Percentiles rank a stretch among this genome's conserved stretches.
phyloP scores from a whole-genome alignment of 805 yeast genomes.

The Starmerella vaccinii region DNA sequence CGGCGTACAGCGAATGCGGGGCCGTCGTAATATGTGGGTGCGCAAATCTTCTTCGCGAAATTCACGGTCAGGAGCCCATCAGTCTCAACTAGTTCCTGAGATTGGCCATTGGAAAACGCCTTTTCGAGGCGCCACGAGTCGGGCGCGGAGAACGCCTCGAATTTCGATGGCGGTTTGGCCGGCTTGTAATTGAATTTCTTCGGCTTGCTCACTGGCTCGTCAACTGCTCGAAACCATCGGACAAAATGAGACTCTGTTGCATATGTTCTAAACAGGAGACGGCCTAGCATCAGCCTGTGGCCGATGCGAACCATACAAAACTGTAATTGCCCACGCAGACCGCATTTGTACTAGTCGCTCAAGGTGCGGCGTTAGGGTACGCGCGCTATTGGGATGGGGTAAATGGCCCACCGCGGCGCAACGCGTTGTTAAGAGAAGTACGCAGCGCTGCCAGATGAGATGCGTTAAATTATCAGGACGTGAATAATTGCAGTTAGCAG shows the following conservation, averaged over 20 bases:
- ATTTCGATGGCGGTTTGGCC: conserved; percentile 41
- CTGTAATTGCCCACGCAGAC: background rate
- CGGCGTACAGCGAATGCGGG: conserved; percentile 73
- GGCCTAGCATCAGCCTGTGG: background rate
- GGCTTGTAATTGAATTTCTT: conserved; percentile 45
- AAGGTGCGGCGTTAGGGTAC: conserved; percentile 2
- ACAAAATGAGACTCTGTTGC: conserved; percentile 3
- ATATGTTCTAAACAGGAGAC: background rate
- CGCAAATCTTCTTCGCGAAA: conserved; percentile 41
- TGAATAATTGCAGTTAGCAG: no score
- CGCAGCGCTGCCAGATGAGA: no score
- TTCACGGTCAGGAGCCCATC: conserved; percentile 72
- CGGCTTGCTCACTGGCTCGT: conserved; percentile 62
- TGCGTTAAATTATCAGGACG: no score
- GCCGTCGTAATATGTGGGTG: conserved; percentile 82
- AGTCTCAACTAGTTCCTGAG: conserved; percentile 47
- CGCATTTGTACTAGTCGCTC: background rate
- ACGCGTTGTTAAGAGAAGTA: no score
- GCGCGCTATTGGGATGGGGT: background rate
- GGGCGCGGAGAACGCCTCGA: conserved; percentile 51
- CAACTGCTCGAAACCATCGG: conserved; percentile 80
- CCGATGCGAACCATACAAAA: background rate
- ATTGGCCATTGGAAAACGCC: conserved; percentile 34
- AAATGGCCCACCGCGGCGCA: background rate
- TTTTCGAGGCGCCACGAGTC: conserved; percentile 58